phyloP scores from a whole-genome alignment of 2,329 filamentous ascomycete species.

The Alternaria arborescens region DNA sequence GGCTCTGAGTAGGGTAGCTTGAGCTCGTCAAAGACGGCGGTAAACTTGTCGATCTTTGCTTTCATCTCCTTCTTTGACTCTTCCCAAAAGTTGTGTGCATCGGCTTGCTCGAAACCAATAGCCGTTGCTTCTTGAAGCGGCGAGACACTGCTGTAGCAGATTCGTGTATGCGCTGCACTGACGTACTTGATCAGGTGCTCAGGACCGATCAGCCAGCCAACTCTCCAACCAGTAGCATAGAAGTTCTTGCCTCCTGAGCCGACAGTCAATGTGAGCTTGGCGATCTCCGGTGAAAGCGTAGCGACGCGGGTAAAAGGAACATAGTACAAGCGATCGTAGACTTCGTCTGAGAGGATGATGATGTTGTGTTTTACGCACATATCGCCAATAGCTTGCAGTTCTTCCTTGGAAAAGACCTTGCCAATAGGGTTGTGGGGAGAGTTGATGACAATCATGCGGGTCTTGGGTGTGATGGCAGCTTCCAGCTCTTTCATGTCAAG shows the following conservation, averaged over 20 bases:
- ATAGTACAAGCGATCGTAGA: conserved; percentile 96
- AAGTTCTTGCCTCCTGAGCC: conserved; percentile 98
- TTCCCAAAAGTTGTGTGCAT: conserved; percentile 86
- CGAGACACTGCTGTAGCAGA: conserved; percentile 93
- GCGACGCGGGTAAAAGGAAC: conserved; percentile 93
- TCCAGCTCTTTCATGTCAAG: conserved; percentile 86
- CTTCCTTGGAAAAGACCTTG: conserved; percentile 87
- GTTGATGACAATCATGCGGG: conserved; percentile 95
- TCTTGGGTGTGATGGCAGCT: conserved; percentile 80
- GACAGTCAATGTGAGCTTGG: conserved; percentile 87
- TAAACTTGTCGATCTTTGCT: conserved; percentile 86
- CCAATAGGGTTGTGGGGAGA: conserved; percentile 94
- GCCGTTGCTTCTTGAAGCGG: conserved; percentile 94
- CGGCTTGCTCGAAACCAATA: conserved; percentile 91
- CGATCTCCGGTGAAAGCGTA: conserved; percentile 89
- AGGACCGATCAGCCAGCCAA: conserved; percentile 93
- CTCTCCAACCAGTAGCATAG: conserved; percentile 96
- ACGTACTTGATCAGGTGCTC: conserved; percentile 91
- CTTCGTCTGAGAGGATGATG: conserved; percentile 76
- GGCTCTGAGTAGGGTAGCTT: conserved; percentile 78
- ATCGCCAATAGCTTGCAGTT: conserved; percentile 84
- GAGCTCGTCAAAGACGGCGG: conserved; percentile 65
- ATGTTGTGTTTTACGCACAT: conserved; percentile 92
- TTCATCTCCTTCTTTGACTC: conserved; percentile 86
- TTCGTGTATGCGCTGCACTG: conserved; percentile 89